These are phyloP conservation scores for Vanilla planifolia DNA, from an alignment of 106 monocot genomes.

Conservation along the genomic window DNA sequence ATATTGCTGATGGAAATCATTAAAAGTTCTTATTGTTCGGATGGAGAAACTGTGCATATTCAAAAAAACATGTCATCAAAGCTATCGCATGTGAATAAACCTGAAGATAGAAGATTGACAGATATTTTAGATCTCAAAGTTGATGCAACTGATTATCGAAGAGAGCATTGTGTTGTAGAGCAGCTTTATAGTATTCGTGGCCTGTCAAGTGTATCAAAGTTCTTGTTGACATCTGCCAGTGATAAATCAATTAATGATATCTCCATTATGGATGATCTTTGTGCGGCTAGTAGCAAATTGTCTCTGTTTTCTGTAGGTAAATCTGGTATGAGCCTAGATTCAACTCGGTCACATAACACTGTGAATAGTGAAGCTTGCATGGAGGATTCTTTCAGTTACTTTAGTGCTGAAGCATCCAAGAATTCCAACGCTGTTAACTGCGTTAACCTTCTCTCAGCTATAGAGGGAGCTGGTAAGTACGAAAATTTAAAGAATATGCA, in stretches of 20 bases:
- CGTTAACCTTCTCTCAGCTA: not conserved
- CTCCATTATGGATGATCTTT: conserved; percentile 3
- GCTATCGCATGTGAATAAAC: not conserved
- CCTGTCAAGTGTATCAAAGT: conserved; percentile 3
- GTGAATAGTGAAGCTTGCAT: not conserved
- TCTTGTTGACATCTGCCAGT: not conserved
- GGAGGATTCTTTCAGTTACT: not conserved
- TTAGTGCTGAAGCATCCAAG: not conserved
- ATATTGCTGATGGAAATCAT: not conserved
- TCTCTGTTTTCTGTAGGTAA: not conserved
- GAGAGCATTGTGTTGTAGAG: not conserved
- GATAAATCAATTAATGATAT: conserved; percentile 7
- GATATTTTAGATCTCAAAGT: conserved; percentile 6
- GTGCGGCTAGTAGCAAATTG: not conserved
- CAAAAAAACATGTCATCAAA: not conserved
- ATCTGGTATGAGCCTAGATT: not conserved
- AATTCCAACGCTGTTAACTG: not conserved
- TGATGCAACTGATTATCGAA: conserved; percentile 7
- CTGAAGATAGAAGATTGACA: conserved; percentile 13
- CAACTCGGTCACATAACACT: not conserved
- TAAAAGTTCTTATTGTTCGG: not conserved
- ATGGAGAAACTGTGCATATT: not conserved
- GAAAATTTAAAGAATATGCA: conserved; percentile 2
- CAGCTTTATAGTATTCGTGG: not conserved
- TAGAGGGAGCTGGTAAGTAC: not conserved